phyloP scores from a whole-genome alignment of 1,284 basidiomycete species.

The Austroboletus niveus region DNA sequence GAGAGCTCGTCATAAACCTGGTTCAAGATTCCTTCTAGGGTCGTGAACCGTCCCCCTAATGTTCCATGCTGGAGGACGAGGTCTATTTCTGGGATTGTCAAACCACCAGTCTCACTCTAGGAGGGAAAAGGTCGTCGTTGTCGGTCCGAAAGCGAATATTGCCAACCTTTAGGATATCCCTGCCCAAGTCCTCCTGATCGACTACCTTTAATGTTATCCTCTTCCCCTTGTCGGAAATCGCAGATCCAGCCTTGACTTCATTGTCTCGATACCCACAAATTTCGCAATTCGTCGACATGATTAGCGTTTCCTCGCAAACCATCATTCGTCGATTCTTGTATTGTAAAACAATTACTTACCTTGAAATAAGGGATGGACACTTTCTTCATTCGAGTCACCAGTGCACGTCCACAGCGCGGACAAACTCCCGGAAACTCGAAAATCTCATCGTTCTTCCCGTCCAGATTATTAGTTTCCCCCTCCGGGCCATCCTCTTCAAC shows the following conservation, averaged over 20 bases:
- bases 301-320: constrained; percentile 62
- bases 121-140: background rate
- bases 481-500: constrained; percentile 30
- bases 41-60: constrained; percentile 97
- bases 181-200: constrained; percentile 88
- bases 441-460: constrained; percentile 74
- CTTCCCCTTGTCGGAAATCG: constrained; percentile 85
- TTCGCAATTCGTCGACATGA: constrained; percentile 99
- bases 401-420: constrained; percentile 82
- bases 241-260: constrained; percentile 93
- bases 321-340: background rate
- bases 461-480: constrained; percentile 25
- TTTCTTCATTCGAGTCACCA: constrained; percentile 94
- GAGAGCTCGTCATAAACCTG: constrained; percentile 96
- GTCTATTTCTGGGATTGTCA: constrained; percentile 94
- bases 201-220: constrained; percentile 88
- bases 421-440: constrained; percentile 88
- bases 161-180: constrained; percentile 84
- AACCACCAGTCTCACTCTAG: constrained; percentile 89
- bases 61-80: constrained; percentile 89
- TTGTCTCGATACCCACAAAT: constrained; percentile 96
- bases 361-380: constrained; percentile 99
- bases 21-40: constrained; percentile 91
- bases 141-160: background rate
- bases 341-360: constrained; percentile 39